phyloP scores from a whole-genome alignment of 495 filamentous ascomycete species.

The Penicillium paradoxum region DNA sequence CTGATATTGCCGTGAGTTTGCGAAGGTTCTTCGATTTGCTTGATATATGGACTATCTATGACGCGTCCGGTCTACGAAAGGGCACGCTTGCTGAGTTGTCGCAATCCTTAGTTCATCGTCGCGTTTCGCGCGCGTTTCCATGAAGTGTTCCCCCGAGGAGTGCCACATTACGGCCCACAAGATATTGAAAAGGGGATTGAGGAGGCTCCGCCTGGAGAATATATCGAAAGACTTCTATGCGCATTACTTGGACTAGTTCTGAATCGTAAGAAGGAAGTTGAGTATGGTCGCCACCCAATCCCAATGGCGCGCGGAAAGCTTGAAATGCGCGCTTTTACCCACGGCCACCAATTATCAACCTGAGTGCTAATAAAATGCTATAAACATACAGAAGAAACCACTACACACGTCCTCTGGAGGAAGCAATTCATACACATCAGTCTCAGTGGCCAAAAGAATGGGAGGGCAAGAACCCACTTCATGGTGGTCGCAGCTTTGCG shows the following conservation, averaged over 20 bases:
- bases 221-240: conserved; percentile 83
- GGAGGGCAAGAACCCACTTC: conserved; percentile 79
- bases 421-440: conserved; percentile 81
- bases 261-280: conserved; percentile 96
- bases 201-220: conserved; percentile 71
- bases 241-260: conserved; percentile 80
- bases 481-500: conserved; percentile 70
- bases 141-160: conserved; percentile 79
- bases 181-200: conserved; percentile 85
- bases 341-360: conserved; percentile 8
- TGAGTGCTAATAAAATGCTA: conserved; percentile 11
- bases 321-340: conserved; percentile 9
- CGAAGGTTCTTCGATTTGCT: background rate
- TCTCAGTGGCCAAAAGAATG: conserved; percentile 86
- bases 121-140: conserved; percentile 94
- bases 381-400: conserved; percentile 47
- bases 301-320: conserved; percentile 9
- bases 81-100: conserved; percentile 37
- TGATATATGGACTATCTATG: conserved; percentile 15
- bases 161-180: conserved; percentile 86
- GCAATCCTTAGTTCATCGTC: conserved; percentile 75
- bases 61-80: conserved; percentile 28
- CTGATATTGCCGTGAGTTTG: conserved; percentile 76
- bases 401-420: conserved; percentile 87
- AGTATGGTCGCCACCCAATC: conserved; percentile 60